Evolutionary conservation across 805 yeast genomes (phyloP).

Genomic region (Teunomyces tritomae): DNA sequence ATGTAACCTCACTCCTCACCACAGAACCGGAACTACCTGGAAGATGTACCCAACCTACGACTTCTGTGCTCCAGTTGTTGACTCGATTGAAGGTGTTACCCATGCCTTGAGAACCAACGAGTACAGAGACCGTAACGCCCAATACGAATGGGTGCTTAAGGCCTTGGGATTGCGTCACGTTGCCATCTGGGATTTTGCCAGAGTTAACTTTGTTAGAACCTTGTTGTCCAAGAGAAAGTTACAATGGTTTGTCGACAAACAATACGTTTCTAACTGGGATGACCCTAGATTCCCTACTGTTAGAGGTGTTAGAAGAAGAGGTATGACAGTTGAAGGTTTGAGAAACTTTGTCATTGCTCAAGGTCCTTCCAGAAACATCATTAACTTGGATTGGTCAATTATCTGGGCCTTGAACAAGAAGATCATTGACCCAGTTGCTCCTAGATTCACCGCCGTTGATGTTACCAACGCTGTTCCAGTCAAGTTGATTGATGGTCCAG

Average conservation of each 20-base stretch:
- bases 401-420: slow-evolving; percentile 98
- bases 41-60: slow-evolving; percentile 98
- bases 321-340: slow-evolving; percentile 98
- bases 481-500: slow-evolving; percentile 40
- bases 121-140: slow-evolving; percentile 98
- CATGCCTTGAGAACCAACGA: slow-evolving; percentile 98
- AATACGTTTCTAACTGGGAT: slow-evolving; percentile 90
- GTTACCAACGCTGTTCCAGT: slow-evolving; percentile 65
- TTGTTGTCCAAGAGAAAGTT: slow-evolving; percentile 93
- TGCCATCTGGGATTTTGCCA: slow-evolving; percentile 96
- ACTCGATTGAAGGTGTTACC: slow-evolving; percentile 93
- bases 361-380: slow-evolving; percentile 97
- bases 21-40: slow-evolving; percentile 91
- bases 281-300: slow-evolving; percentile 99
- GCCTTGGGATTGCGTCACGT: slow-evolving; percentile 85
- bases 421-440: slow-evolving; percentile 94
- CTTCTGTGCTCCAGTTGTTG: slow-evolving; percentile 97
- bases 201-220: slow-evolving; percentile 96
- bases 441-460: slow-evolving; percentile 86
- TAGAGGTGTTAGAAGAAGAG: slow-evolving; percentile 98
- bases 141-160: slow-evolving; percentile 92
- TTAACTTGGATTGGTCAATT: slow-evolving; percentile 95
- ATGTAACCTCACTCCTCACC: slow-evolving; percentile 96
- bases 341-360: slow-evolving; percentile 90
- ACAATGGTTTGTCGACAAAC: slow-evolving; percentile 98